Conservation (phyloP, 768 basidiomycete genomes). For the Suillus luteus region DNA sequence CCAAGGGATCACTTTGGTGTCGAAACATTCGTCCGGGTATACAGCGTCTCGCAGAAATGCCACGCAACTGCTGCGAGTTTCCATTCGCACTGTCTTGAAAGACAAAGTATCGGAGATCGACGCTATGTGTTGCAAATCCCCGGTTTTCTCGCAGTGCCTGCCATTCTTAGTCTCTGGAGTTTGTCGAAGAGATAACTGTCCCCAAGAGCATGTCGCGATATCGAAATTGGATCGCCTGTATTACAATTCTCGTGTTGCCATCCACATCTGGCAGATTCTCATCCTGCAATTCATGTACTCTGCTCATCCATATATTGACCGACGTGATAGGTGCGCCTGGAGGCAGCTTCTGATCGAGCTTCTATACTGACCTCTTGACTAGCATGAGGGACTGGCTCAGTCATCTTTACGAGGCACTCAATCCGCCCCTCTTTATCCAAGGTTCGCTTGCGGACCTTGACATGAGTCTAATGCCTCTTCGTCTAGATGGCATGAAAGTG, state of each 20-base stretch:
- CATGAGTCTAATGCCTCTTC: constrained; percentile 40
- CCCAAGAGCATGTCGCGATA: constrained; percentile 36
- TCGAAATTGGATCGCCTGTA: constrained; percentile 29
- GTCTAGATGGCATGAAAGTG: constrained; percentile 35
- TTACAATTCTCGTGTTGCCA: constrained; percentile 44
- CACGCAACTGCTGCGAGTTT: constrained; percentile 22
- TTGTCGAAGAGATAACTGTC: constrained; percentile 40
- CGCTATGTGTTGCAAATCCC: constrained; percentile 29
- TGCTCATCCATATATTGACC: constrained; percentile 8
- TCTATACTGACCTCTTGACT: background rate
- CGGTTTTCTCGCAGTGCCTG: constrained; percentile 44
- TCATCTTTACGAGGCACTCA: constrained; percentile 49
- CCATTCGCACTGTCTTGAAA: constrained; percentile 31
- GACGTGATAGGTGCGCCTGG: constrained; percentile 12
- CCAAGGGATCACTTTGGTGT: background rate
- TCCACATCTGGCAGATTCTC: constrained; percentile 51
- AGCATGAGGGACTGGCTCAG: constrained; percentile 40
- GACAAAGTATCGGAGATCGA: constrained; percentile 36
- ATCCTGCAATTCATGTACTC: constrained; percentile 42
- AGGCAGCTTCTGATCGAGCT: background rate
- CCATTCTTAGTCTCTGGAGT: constrained; percentile 28
- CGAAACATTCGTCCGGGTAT: constrained; percentile 3
- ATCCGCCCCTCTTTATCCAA: constrained; percentile 48
- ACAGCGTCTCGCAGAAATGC: constrained; percentile 24
- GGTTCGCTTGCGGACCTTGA: constrained; percentile 45